Conservation (phyloP, 2,329 filamentous ascomycete genomes). For the Fusarium drepaniforme region DNA sequence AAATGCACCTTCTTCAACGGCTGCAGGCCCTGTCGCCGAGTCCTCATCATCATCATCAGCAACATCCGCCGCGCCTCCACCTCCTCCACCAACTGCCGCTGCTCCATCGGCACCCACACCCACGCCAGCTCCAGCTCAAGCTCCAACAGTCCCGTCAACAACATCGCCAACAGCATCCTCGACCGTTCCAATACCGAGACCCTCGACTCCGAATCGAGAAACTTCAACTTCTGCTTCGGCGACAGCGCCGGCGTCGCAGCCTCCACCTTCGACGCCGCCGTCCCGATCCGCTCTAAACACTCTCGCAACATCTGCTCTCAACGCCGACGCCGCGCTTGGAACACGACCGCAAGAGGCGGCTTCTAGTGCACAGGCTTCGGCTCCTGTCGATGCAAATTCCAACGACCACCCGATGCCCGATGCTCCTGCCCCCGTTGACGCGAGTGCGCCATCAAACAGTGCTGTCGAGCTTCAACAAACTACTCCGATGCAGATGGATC, state of each 20-base stretch:
- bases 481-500: conserved; percentile 36
- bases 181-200: conserved; percentile 8
- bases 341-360: conserved; percentile 36
- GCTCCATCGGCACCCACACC: conserved; percentile 8
- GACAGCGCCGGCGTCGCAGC: conserved; percentile 16
- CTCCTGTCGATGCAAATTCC: conserved; percentile 22
- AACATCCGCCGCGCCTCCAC: conserved; percentile 19
- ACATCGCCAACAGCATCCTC: conserved; percentile 14
- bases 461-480: conserved; percentile 29
- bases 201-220: conserved; percentile 16
- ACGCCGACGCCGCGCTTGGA: conserved; percentile 23
- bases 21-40: conserved; percentile 6
- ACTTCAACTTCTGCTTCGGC: conserved; percentile 5
- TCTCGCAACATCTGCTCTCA: conserved; percentile 10
- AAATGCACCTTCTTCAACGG: conserved; percentile 2
- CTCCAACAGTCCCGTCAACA: conserved; percentile 13
- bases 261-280: conserved; percentile 39
- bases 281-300: conserved; percentile 12
- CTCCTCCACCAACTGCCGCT: conserved; percentile 5
- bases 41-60: conserved; percentile 29
- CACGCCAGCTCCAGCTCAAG: neutral
- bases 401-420: conserved; percentile 40
- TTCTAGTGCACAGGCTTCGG: conserved; percentile 21
- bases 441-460: conserved; percentile 16
- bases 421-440: conserved; percentile 24